Conservation (phyloP, 768 basidiomycete species). For the Pisolithus albus region DNA sequence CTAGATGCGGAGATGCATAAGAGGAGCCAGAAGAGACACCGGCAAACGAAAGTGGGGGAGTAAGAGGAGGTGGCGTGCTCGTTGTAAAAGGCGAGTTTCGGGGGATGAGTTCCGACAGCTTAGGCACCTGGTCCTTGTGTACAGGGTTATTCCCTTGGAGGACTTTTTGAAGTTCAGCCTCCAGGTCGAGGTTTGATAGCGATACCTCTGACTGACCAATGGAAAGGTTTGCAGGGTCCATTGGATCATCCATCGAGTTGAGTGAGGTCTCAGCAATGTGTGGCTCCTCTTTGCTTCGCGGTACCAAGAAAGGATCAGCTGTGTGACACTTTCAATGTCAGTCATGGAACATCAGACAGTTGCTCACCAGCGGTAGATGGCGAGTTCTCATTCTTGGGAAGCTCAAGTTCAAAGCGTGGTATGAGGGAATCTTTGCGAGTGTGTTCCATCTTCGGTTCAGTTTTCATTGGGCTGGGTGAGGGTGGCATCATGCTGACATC, state of each 20-base stretch:
- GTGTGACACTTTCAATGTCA: slow-evolving; percentile 10
- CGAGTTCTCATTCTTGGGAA: slow-evolving; percentile 14
- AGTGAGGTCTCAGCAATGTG: slow-evolving; percentile 18
- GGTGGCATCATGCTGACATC: slow-evolving; percentile 42
- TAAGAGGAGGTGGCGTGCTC: slow-evolving; percentile 22
- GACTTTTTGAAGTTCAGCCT: slow-evolving; percentile 23
- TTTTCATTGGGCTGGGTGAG: slow-evolving; percentile 41
- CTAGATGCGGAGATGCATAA: slow-evolving; percentile 5
- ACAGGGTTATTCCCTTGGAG: slow-evolving; percentile 10
- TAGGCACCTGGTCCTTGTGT: slow-evolving; percentile 10
- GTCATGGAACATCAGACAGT: neutral
- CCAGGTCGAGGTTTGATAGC: slow-evolving; percentile 26
- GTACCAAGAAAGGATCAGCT: slow-evolving; percentile 16
- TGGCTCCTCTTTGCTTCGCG: slow-evolving; percentile 21
- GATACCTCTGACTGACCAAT: slow-evolving; percentile 34
- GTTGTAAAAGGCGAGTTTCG: slow-evolving; percentile 17
- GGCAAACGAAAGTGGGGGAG: slow-evolving; percentile 15
- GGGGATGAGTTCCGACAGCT: slow-evolving; percentile 22
- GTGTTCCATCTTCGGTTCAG: slow-evolving; percentile 10
- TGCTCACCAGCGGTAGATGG: slow-evolving; percentile 15
- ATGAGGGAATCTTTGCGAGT: slow-evolving; percentile 26
- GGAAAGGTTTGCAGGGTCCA: slow-evolving; percentile 27
- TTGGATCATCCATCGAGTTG: slow-evolving; percentile 22
- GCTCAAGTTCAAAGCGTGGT: slow-evolving; percentile 27
- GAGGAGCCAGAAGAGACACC: slow-evolving; percentile 12